Evolutionary conservation across 208 protist species (phyloP).

Genomic region (Wallacemonas sp.): DNA sequence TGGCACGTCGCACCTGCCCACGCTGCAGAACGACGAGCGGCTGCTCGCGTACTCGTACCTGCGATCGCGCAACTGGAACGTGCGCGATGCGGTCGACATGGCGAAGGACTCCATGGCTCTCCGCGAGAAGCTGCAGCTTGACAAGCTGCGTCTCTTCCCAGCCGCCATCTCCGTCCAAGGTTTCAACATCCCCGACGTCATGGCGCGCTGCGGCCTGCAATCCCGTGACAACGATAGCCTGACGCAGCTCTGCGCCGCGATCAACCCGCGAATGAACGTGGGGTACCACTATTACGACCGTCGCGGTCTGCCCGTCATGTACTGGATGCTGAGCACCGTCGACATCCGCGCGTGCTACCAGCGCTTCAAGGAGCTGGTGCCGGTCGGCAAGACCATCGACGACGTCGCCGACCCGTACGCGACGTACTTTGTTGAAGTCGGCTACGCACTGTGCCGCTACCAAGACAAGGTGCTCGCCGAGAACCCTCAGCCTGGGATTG

Average conservation of each 20-base stretch:
- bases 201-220: slow-evolving; percentile 1
- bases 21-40: slow-evolving; percentile 24
- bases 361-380: slow-evolving; percentile 35
- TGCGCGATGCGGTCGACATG: slow-evolving; percentile 26
- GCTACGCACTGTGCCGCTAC: slow-evolving; percentile 45
- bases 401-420: slow-evolving; percentile 35
- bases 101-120: slow-evolving; percentile 10
- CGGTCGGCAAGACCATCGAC: slow-evolving; percentile 32
- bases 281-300: slow-evolving; percentile 68
- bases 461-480: slow-evolving; percentile 32
- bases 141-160: slow-evolving; percentile 20
- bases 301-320: slow-evolving; percentile 43
- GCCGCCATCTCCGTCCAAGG: slow-evolving; percentile 22
- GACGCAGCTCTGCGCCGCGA: slow-evolving; percentile 1
- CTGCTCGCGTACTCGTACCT: slow-evolving; percentile 30
- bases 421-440: slow-evolving; percentile 35
- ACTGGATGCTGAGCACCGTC: slow-evolving; percentile 42
- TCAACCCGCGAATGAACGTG: slow-evolving; percentile 10
- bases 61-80: slow-evolving; percentile 19
- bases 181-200: slow-evolving; percentile 22
- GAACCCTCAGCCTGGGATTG: slow-evolving; percentile 19
- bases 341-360: slow-evolving; percentile 35
- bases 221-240: slow-evolving; percentile 15
- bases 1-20: slow-evolving; percentile 18
- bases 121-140: slow-evolving; percentile 14